These are phyloP conservation scores for Umbellularia californica DNA, from an alignment of 164 flowering plant species.

Conservation along the genomic window DNA sequence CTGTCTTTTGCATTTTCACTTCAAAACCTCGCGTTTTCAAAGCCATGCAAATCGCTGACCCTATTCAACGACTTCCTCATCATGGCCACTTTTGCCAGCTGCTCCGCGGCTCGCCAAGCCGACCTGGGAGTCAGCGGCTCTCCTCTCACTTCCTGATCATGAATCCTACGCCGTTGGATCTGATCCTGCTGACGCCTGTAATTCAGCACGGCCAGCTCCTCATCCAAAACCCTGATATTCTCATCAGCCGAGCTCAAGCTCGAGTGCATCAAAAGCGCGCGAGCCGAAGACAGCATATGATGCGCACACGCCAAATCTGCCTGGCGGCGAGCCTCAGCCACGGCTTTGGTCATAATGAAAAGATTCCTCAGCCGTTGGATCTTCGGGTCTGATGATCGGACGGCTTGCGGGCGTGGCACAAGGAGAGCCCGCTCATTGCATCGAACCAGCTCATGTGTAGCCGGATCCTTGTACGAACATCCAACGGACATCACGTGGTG, in stretches of 20 bases:
- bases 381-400: constrained; percentile 42
- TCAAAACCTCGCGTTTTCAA: constrained; percentile 93
- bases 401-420: constrained; percentile 47
- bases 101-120: constrained; percentile 96
- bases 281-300: constrained; percentile 62
- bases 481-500: constrained; percentile 62
- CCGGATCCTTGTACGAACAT: constrained; percentile 64
- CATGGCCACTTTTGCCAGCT: constrained; percentile 75
- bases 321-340: constrained; percentile 68
- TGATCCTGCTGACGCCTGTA: constrained; percentile 32
- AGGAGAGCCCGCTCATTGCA: constrained; percentile 46
- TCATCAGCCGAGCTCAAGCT: constrained; percentile 40
- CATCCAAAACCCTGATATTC: constrained; percentile 43
- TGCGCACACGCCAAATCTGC: constrained; percentile 50
- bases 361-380: constrained; percentile 59
- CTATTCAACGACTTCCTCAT: constrained; percentile 71
- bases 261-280: constrained; percentile 52
- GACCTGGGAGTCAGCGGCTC: constrained; percentile 93
- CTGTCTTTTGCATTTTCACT: too few species aligned
- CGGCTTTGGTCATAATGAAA: constrained; percentile 58
- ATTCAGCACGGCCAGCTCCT: constrained; percentile 58
- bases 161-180: constrained; percentile 26
- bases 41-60: constrained; percentile 92
- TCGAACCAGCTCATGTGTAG: constrained; percentile 41
- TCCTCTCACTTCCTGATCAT: constrained; percentile 46